Conservation (phyloP, 768 basidiomycete genomes). For the Fistulinella prunicolor region DNA sequence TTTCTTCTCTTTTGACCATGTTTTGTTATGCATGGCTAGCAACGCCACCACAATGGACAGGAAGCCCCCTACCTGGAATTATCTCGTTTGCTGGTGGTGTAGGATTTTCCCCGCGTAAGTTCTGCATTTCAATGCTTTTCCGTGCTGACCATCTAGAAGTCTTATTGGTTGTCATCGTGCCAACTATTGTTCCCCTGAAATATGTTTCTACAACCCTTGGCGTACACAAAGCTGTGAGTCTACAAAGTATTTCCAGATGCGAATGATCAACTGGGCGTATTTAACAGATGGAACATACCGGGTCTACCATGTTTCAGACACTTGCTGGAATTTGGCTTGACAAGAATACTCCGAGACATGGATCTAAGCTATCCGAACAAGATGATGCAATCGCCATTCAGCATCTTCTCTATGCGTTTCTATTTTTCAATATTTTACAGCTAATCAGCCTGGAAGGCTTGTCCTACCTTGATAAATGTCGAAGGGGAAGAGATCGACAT, state of each 20-base stretch:
- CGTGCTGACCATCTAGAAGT: constrained; percentile 39
- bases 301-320: constrained; percentile 70
- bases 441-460: constrained; percentile 50
- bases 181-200: constrained; percentile 63
- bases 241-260: not conserved
- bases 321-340: constrained; percentile 70
- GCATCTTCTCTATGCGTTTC: constrained; percentile 53
- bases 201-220: constrained; percentile 79
- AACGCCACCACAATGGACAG: constrained; percentile 55
- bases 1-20: constrained; percentile 59
- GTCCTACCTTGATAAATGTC: constrained; percentile 44
- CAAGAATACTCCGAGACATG: constrained; percentile 10
- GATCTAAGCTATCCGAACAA: constrained; percentile 17
- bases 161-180: constrained; percentile 70
- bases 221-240: constrained; percentile 70
- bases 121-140: not conserved
- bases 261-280: not conserved
- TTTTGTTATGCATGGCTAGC: constrained; percentile 65
- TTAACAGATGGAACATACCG: constrained; percentile 67
- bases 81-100: constrained; percentile 61
- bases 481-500: constrained; percentile 26
- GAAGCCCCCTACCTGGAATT: constrained; percentile 59
- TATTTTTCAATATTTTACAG: constrained; percentile 57
- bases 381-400: constrained; percentile 42
- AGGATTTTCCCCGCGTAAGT: constrained; percentile 66